Evolutionary conservation across 2,329 filamentous ascomycete species (phyloP), one percentile per base, ranked within the genome.

Genomic region (Ophiostoma fasciatum): DNA sequence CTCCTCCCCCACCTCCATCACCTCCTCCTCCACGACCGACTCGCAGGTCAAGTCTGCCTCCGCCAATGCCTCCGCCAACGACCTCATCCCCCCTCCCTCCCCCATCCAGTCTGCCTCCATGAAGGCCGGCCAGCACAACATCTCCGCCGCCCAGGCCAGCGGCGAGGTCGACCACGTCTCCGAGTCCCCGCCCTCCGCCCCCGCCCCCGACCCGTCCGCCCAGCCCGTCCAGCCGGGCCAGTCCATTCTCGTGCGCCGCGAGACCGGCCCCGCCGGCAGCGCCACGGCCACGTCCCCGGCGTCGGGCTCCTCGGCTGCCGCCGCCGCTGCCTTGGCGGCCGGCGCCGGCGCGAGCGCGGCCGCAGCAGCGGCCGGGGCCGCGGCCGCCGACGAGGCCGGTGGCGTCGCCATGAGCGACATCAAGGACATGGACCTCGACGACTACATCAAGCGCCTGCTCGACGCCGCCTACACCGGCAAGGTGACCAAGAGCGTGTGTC

Each of bases 391-490:
- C 1, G 44, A 45, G 17, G 44, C 42, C 13, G 26, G 60, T 7
- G 64, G 61, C 37, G 81, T 94, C 58, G 81, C 82, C 43, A 92
- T 96, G 68, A 76, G 81, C 37, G 83, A 92, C 17, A 73, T 96
- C 51, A 94, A 94, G 57, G 75, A 87, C 25, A 82, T 90, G 47
- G 90, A 98, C 54, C 66, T 98, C 21, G 90, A 98, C 52, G 90
- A 98, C 53, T 94, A 93, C 67, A 98, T 98, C 53, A 85, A 87
- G 50, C 77, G 90, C 29, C 71, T 98, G 29, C 65, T 98, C 36
- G 90, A 98, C 57, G 88, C 90, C 9, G 90, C 82, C 11, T 98
- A 98, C 53, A 82, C 85, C 30, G 85, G 85, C 46, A 98, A 98
- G 59, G 83, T 94, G 48, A 96, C 90, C 43, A 98, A 98, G 66